These are phyloP conservation scores for Pontederia crassipes DNA, from an alignment of 176 grass and related monocot species.

Conservation along the genomic window DNA sequence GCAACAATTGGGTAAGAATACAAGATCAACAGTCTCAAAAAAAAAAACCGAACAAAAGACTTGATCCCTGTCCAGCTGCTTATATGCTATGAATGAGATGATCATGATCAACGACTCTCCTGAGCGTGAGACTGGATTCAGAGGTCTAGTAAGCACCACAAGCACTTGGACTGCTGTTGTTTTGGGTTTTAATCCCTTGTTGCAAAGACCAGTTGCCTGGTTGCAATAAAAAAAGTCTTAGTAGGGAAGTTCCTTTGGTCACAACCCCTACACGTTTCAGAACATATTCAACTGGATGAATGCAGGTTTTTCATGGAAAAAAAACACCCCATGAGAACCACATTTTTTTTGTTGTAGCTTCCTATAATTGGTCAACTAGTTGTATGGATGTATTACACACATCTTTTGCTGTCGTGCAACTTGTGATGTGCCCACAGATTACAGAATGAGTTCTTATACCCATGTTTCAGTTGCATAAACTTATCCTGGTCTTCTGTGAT, in stretches of 20 bases:
- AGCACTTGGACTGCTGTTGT: constrained; percentile 22
- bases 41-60: constrained; percentile 24
- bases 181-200: constrained; percentile 21
- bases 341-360: constrained; percentile 32
- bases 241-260: constrained; percentile 33
- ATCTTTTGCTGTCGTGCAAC: constrained; percentile 26
- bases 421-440: too few relatives aligned
- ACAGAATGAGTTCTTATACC: too few relatives aligned
- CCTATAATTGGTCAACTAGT: constrained; percentile 34
- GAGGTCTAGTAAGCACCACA: constrained; percentile 26
- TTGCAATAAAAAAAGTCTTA: constrained; percentile 42
- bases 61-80: constrained; percentile 19
- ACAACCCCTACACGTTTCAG: constrained; percentile 23
- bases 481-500: too few relatives aligned
- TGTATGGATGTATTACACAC: constrained; percentile 44
- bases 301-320: constrained; percentile 37
- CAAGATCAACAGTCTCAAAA: constrained; percentile 27
- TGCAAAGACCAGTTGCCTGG: constrained; percentile 37
- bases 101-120: constrained; percentile 58
- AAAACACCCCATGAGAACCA: constrained; percentile 18
- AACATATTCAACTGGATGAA: constrained; percentile 32
- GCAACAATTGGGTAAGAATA: constrained; percentile 26
- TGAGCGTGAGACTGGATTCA: constrained; percentile 32
- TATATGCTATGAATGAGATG: constrained; percentile 59
- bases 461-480: too few relatives aligned